These are phyloP conservation scores for Penicillium argentinense DNA, from an alignment of 495 filamentous ascomycete species.

Conservation along the genomic window DNA sequence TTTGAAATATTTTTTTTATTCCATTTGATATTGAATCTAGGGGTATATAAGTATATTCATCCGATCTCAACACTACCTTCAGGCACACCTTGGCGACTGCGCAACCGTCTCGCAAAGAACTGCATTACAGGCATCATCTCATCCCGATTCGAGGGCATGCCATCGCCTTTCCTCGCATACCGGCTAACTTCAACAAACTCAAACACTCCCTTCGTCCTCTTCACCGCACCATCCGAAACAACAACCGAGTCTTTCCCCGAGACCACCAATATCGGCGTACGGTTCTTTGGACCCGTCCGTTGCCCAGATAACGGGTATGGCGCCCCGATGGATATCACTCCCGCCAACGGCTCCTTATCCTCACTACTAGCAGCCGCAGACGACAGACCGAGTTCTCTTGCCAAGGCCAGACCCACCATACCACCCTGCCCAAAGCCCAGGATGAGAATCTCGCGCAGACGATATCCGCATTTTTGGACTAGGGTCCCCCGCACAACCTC, in stretches of 20 bases:
- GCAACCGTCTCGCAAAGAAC: conserved; percentile 79
- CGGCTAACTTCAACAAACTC: conserved; percentile 68
- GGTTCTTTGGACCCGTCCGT: conserved; percentile 48
- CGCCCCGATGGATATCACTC: conserved; percentile 78
- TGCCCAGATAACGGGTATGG: conserved; percentile 55
- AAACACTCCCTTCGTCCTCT: conserved; percentile 65
- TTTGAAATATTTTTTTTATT: not conserved
- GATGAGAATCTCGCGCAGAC: conserved; percentile 65
- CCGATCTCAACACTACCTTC: conserved; percentile 58
- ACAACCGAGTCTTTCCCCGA: conserved; percentile 61
- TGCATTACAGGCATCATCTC: conserved; percentile 93
- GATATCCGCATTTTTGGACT: conserved; percentile 69
- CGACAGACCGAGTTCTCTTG: conserved; percentile 31
- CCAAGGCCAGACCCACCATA: conserved; percentile 67
- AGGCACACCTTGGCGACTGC: conserved; percentile 62
- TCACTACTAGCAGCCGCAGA: conserved; percentile 14
- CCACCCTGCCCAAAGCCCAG: conserved; percentile 90
- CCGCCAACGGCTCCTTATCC: conserved; percentile 42
- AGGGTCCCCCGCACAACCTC: conserved; percentile 62
- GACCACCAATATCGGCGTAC: conserved; percentile 72
- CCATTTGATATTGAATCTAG: not conserved
- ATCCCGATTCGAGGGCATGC: conserved; percentile 78
- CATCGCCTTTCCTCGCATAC: conserved; percentile 74
- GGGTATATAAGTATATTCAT: conserved; percentile 11
- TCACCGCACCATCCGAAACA: conserved; percentile 63